Base-by-base conservation (phyloP, 2,329 filamentous ascomycete genomes). In the Monilinia polystroma region DNA sequence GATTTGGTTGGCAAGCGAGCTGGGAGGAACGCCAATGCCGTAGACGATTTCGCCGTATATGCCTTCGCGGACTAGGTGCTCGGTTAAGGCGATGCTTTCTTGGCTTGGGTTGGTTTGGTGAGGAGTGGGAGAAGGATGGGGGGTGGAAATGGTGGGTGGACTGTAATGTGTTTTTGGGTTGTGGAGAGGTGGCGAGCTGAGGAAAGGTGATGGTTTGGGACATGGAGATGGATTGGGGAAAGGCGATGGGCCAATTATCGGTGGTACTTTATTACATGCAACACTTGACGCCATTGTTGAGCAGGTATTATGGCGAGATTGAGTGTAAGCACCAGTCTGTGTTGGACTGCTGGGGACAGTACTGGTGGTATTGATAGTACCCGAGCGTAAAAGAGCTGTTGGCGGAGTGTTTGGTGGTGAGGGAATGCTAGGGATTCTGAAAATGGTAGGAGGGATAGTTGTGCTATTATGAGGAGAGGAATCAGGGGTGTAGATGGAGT, bases 11-110 rank as follows among this genome's bases (percentile, higher is more conserved):
- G 32, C 32, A 35, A 49, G 49, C 5, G 6, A 3, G 18, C 18
- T 18, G 29, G 35, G 20, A 8, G 53, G 23, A 49, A 49, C 12
- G 16, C 26, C 35, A 12, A 47, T 4, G 7, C 49, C 32, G 35
- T 52, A 66, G 43, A 66, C 38, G 12, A 66, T 49, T 11, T 49
- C 55, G 3, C 41, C 32, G 54, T 60, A 59, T 12, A 66, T 51
- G 14, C 63, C 63, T 45, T 66, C 55, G 23, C 55, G 45, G 2
- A 51, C 45, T 14, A 66, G 35, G 23, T 66, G 63, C 8, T 49
- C 32, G 47, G 63, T 53, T 26, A 66, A 29, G 8, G 32, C 29
- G 43, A 38, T 26, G 7, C 35, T 60, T 51, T 66, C 55, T 14
- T 58, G 38, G 14, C 41, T 47, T 3, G 26, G 26, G 20, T n/a